Percentiles rank a stretch among this genome's conserved stretches.
Conservation (phyloP, 106 monocot species). For the Narthecium ossifragum region DNA sequence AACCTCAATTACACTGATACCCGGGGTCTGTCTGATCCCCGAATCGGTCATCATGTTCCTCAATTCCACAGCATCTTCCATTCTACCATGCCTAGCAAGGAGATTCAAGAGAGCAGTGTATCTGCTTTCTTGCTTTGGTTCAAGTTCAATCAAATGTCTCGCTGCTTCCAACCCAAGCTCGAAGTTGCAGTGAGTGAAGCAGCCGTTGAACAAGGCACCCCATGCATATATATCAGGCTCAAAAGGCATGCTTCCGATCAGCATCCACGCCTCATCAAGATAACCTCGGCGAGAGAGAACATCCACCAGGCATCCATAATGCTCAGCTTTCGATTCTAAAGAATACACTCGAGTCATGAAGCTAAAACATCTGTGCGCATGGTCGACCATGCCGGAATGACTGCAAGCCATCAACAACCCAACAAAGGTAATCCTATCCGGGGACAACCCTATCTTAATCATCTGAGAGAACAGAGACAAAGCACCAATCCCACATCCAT, state of each 20-base stretch:
- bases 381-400: slow-evolving; percentile 28
- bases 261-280: slow-evolving; percentile 30
- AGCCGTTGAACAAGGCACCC: slow-evolving; percentile 46
- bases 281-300: slow-evolving; percentile 31
- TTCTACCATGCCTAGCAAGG: slow-evolving; percentile 20
- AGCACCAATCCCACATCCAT: slow-evolving; percentile 19
- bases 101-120: slow-evolving; percentile 35
- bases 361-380: slow-evolving; percentile 25
- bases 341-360: slow-evolving; percentile 27
- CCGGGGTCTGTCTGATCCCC: slow-evolving; percentile 24
- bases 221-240: slow-evolving; percentile 23
- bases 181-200: slow-evolving; percentile 18
- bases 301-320: slow-evolving; percentile 57
- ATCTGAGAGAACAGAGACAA: slow-evolving; percentile 47
- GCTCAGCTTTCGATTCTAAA: slow-evolving; percentile 22
- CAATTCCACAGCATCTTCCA: slow-evolving; percentile 16
- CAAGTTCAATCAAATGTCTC: slow-evolving; percentile 24
- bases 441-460: slow-evolving; percentile 26
- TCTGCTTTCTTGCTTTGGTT: slow-evolving; percentile 34
- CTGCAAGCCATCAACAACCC: slow-evolving; percentile 43
- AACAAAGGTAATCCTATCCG: slow-evolving; percentile 45
- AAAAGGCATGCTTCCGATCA: slow-evolving; percentile 31
- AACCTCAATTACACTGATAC: slow-evolving; percentile 46
- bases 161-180: slow-evolving; percentile 38
- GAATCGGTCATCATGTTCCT: slow-evolving; percentile 19